Base-by-base conservation (phyloP, 2,329 filamentous ascomycete species). In the Dichotomopilus funicola region DNA sequence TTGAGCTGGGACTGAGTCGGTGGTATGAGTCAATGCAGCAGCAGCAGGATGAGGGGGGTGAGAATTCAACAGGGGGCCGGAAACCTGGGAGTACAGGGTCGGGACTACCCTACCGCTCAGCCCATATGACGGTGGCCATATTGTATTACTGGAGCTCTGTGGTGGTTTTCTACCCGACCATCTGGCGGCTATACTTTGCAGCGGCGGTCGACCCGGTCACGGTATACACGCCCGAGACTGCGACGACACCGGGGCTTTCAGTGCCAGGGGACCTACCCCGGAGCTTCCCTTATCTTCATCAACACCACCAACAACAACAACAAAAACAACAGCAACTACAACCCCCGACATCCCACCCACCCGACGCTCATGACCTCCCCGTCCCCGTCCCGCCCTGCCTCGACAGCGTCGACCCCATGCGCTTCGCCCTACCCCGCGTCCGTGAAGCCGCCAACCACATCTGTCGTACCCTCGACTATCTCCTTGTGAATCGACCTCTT, bases 111-210 rank as follows among this genome's bases (percentile, higher is more conserved):
- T 81, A 82, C 63, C 69, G 67, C 34, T 72, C 77, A 61, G 64
- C 70, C 13, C 61, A 70, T 10, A 71, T 75, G 0, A 75, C 78
- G 0, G 60, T 80, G 36, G 71, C 72, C 46, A 75, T 81, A 59
- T 65, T 80, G 10, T 77, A 78, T 63, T 81, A 80, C 65, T 82
- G 79, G 79, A 73, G 77, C 58, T 66, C 73, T 1, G 73, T 78
- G 46, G 69, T 81, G 34, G 60, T 75, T 10, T 73, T 83, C 47
- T 74, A 77, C 58, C 75, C 72, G 8, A 77, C 73, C 61, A 72
- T 81, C 42, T 73, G 74, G 56, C 62, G 63, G 12, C 66, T 83
- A 12, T 71, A 80, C 55, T 67, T 53, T 19, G 55, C 70, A 33
- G 65, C 68, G 55, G 70, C 78, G 45, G 73, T 73, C 57, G 70